Evolutionary conservation across 2,329 filamentous ascomycete genomes (phyloP).

Genomic region (Nemania sp.): DNA sequence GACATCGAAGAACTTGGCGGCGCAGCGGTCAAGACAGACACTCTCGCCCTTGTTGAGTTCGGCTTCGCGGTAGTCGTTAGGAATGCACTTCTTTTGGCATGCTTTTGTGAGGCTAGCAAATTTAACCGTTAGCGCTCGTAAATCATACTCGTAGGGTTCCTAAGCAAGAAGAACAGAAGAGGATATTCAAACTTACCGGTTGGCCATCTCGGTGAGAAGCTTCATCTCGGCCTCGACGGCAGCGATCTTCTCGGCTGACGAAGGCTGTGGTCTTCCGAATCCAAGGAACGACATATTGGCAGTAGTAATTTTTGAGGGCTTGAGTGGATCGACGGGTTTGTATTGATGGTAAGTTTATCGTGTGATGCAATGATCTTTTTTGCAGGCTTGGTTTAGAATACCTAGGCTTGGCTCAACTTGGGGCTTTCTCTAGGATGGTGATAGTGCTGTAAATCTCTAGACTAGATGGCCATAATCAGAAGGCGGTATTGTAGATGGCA

Average conservation of each 20-base stretch:
- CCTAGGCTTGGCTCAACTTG: neutral
- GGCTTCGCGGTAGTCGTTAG: constrained; percentile 90
- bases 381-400: neutral
- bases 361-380: constrained; percentile 16
- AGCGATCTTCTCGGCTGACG: constrained; percentile 96
- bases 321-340: neutral
- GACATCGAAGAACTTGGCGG: constrained; percentile 98
- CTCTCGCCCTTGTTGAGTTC: constrained; percentile 99
- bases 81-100: constrained; percentile 95
- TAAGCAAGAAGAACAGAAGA: neutral
- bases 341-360: neutral
- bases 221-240: constrained; percentile 97
- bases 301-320: neutral
- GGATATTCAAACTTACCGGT: constrained; percentile 73
- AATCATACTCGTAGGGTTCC: neutral
- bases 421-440: neutral
- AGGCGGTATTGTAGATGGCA: constrained; percentile 47
- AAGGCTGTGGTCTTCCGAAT: constrained; percentile 82
- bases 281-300: constrained; percentile 78
- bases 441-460: neutral
- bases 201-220: constrained; percentile 98
- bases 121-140: constrained; percentile 33
- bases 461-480: constrained; percentile 32
- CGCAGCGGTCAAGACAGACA: constrained; percentile 97
- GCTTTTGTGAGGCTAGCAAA: constrained; percentile 79